Evolutionary conservation across 2,329 filamentous ascomycete species (phyloP).

Genomic region (Ambrosiella beaveri): DNA sequence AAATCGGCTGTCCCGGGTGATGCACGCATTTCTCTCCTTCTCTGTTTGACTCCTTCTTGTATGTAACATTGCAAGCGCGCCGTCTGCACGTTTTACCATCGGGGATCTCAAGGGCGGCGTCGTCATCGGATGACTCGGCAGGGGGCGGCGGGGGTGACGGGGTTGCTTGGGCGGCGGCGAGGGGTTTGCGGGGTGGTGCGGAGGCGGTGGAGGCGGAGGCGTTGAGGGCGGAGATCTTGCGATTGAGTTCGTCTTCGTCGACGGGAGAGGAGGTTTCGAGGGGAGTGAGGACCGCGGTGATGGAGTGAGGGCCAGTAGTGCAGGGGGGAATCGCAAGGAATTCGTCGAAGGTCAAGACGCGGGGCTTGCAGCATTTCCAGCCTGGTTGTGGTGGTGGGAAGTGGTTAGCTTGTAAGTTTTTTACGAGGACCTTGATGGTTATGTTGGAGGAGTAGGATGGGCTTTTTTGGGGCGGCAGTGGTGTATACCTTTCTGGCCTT

Average conservation of each 20-base stretch:
- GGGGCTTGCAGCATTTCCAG: constrained; percentile 97
- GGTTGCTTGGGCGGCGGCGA: constrained; percentile 27
- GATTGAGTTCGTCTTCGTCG: constrained; percentile 24
- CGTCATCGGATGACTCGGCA: constrained; percentile 75
- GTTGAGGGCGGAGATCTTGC: constrained; percentile 37
- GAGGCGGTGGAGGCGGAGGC: constrained; percentile 24
- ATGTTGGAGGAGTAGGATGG: not conserved
- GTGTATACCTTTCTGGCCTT: constrained; percentile 83
- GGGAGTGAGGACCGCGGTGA: constrained; percentile 52
- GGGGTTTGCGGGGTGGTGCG: constrained; percentile 24
- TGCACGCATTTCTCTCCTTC: constrained; percentile 66
- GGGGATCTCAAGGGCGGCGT: constrained; percentile 55
- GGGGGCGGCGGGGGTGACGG: constrained; percentile 40
- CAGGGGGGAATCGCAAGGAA: constrained; percentile 87
- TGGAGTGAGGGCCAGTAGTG: constrained; percentile 82
- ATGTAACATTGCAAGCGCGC: constrained; percentile 52
- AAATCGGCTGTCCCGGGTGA: constrained; percentile 80
- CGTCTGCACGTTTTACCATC: constrained; percentile 62
- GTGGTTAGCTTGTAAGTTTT: not conserved
- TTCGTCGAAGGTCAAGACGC: constrained; percentile 94
- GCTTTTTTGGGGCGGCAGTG: not conserved
- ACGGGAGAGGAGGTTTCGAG: constrained; percentile 39
- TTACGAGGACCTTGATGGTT: not conserved
- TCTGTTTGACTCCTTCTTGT: constrained; percentile 41
- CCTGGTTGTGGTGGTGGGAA: constrained; percentile 32